Evolutionary conservation across 768 basidiomycete genomes (phyloP).

Genomic region (Peribolospora kevripleyi): DNA sequence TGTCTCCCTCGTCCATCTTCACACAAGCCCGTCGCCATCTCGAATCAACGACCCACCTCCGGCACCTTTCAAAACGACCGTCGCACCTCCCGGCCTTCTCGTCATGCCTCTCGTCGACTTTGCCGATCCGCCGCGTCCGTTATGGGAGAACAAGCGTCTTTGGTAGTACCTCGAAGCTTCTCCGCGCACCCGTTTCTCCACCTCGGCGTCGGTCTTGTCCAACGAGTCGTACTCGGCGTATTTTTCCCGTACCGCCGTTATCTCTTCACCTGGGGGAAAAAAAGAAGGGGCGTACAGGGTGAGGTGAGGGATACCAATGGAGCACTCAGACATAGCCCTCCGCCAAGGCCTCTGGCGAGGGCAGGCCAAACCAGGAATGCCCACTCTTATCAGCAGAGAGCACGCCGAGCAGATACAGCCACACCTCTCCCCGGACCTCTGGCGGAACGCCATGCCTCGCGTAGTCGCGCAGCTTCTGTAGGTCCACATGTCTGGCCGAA

Average conservation of each 20-base stretch:
- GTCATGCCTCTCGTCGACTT: not conserved
- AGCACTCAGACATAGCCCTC: no score
- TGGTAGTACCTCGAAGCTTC: slow-evolving; percentile 2
- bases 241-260: not conserved
- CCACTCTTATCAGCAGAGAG: not conserved
- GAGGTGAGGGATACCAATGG: no score
- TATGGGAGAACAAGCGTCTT: not conserved
- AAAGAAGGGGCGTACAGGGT: not conserved
- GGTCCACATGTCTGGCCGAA: not conserved
- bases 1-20: no score
- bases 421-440: slow-evolving; percentile 1
- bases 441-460: slow-evolving; percentile 1
- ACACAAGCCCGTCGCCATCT: no score
- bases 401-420: slow-evolving; percentile 2
- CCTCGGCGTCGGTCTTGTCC: not conserved
- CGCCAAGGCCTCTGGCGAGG: no score
- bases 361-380: no score
- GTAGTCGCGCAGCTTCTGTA: not conserved
- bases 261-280: not conserved
- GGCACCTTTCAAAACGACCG: no score
- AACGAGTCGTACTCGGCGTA: not conserved
- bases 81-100: no score
- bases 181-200: not conserved
- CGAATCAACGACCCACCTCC: no score
- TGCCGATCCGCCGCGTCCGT: not conserved